These are phyloP conservation scores for Peribolospora kevripleyi DNA, from an alignment of 768 basidiomycete species.

Conservation along the genomic window DNA sequence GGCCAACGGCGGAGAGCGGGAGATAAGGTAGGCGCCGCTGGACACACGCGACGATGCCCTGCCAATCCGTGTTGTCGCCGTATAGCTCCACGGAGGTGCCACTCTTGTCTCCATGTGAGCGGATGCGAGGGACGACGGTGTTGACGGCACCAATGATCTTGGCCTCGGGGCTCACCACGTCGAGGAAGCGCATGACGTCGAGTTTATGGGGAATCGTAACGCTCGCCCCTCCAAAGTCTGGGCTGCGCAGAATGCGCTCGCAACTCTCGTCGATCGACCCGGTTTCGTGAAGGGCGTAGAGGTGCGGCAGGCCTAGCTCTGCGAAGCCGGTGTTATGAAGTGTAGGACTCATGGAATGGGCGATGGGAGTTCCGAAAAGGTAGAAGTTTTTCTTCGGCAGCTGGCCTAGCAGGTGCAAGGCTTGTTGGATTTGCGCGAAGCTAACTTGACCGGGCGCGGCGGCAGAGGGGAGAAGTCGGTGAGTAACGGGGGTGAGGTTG, in stretches of 20 bases:
- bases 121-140: slow-evolving; percentile 40
- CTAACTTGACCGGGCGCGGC: slow-evolving; percentile 88
- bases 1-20: slow-evolving; percentile 24
- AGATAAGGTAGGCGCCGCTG: slow-evolving; percentile 12
- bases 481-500: slow-evolving; percentile 72
- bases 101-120: slow-evolving; percentile 16
- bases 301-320: slow-evolving; percentile 56
- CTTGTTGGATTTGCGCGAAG: slow-evolving; percentile 60
- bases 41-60: slow-evolving; percentile 46
- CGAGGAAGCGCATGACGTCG: slow-evolving; percentile 60
- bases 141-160: slow-evolving; percentile 81
- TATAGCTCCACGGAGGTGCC: slow-evolving; percentile 31
- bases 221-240: slow-evolving; percentile 77
- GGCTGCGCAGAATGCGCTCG: slow-evolving; percentile 33
- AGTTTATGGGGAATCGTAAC: slow-evolving; percentile 94
- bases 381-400: slow-evolving; percentile 51
- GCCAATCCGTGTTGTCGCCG: slow-evolving; percentile 94
- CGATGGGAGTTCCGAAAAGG: slow-evolving; percentile 72
- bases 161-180: slow-evolving; percentile 55
- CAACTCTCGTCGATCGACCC: slow-evolving; percentile 38
- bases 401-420: slow-evolving; percentile 54
- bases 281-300: slow-evolving; percentile 57
- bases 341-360: slow-evolving; percentile 71
- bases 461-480: slow-evolving; percentile 55
- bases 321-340: slow-evolving; percentile 76